Percentiles rank a stretch among this genome's conserved stretches.
These are phyloP conservation scores for Clavispora fructus DNA, from an alignment of 805 yeast species.

Conservation along the genomic window DNA sequence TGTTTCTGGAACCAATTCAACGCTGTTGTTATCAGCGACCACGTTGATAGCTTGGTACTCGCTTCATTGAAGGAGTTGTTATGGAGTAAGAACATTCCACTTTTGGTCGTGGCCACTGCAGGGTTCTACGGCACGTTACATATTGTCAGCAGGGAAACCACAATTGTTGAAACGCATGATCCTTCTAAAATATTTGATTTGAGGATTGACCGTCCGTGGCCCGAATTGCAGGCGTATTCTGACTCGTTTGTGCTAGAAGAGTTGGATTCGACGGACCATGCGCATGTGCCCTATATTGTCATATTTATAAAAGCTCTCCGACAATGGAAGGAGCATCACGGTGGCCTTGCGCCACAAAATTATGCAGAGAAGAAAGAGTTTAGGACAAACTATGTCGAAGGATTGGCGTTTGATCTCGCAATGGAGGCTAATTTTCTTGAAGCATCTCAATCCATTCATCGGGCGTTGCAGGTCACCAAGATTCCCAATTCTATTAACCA, in stretches of 20 bases:
- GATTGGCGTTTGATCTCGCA: conserved; percentile 42
- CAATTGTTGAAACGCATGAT: conserved; percentile 72
- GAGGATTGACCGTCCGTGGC: conserved; percentile 69
- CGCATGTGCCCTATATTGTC: conserved; percentile 67
- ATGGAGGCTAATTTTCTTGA: conserved; percentile 45
- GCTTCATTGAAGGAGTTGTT: conserved; percentile 28
- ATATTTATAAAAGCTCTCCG: conserved; percentile 53
- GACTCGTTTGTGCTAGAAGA: conserved; percentile 45
- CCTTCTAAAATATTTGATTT: conserved; percentile 59
- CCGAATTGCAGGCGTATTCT: conserved; percentile 48
- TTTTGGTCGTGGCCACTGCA: conserved; percentile 44
- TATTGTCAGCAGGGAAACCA: conserved; percentile 49
- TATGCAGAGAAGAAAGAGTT: conserved; percentile 38
- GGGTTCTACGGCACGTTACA: conserved; percentile 67
- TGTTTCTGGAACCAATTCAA: conserved; percentile 46
- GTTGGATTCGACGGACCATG: conserved; percentile 40
- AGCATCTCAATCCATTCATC: conserved; percentile 29
- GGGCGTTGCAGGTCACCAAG: conserved; percentile 33
- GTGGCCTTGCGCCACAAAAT: conserved; percentile 28
- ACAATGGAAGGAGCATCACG: conserved; percentile 32
- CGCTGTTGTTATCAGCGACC: conserved; percentile 42
- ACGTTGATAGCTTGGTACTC: conserved; percentile 16
- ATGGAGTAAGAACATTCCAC: conserved; percentile 46
- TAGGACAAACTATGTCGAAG: conserved; percentile 27
- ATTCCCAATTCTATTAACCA: conserved; percentile 25